Evolutionary conservation across 208 protist genomes (phyloP).

Genomic region (Crithidia brevicula): DNA sequence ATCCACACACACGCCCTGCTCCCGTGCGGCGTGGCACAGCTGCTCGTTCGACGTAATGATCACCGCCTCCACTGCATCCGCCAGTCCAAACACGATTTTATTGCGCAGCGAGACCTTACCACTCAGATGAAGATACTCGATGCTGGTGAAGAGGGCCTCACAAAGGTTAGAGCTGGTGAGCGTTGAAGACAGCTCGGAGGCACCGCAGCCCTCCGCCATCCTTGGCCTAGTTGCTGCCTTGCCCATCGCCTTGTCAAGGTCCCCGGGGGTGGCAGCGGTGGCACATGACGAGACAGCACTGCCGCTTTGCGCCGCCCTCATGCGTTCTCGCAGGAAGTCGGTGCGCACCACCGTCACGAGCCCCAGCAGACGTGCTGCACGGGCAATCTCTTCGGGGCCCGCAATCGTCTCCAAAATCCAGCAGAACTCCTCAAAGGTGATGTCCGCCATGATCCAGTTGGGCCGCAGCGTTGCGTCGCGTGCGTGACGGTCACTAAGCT

Average conservation of each 20-base stretch:
- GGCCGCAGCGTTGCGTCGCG: slow-evolving; percentile 3
- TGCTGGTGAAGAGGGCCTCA: background rate
- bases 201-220: too few relatives aligned
- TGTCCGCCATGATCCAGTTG: slow-evolving; percentile 77
- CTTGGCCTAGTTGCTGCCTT: background rate
- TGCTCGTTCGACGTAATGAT: slow-evolving; percentile 67
- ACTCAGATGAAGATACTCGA: slow-evolving; percentile 30
- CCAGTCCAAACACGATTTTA: slow-evolving; percentile 64
- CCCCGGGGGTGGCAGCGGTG: background rate
- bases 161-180: background rate
- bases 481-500: slow-evolving; percentile 1
- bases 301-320: background rate
- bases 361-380: slow-evolving; percentile 49
- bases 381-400: slow-evolving; percentile 58
- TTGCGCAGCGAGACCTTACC: slow-evolving; percentile 57
- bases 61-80: slow-evolving; percentile 52
- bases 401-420: slow-evolving; percentile 84
- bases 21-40: slow-evolving; percentile 44
- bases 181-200: too few relatives aligned
- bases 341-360: slow-evolving; percentile 52
- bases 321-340: slow-evolving; percentile 24
- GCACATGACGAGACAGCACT: background rate
- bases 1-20: slow-evolving; percentile 47
- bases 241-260: background rate
- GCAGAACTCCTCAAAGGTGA: slow-evolving; percentile 69